Evolutionary conservation across 495 filamentous ascomycete genomes (phyloP), one percentile per base, ranked within the genome.

Genomic region (Penicillium maclennaniae): DNA sequence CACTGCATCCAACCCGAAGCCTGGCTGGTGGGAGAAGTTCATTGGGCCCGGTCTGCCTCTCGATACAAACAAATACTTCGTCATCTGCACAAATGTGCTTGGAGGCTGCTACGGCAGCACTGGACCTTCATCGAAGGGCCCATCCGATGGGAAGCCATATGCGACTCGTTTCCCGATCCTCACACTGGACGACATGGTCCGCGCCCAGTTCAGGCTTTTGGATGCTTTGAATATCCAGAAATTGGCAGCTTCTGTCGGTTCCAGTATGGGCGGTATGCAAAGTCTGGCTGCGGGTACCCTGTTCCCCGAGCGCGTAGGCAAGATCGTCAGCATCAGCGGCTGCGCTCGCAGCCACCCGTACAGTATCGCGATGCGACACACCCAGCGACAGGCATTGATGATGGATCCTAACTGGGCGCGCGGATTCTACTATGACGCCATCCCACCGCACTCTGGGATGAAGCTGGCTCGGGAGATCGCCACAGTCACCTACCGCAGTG

Each of bases 21-120:
- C 88, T 0, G 93, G 93, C 0, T 99, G 93, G 93, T 99, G 93
- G 93, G 95, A 99, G 74, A 95, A 88, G 68, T 99, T 99, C 69
- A 97, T 99, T 58, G 93, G 93, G 0, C 88, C 95, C 0, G 91
- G 89, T 0, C 78, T 79, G 27, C 85, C 91, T 19, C 69, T 99
- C 7, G 89, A 99, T 68, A 99, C 95, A 2, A 69, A 92, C 61
- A 92, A 89, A 63, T 96, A 95, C 72, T 87, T 87, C 65, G 71
- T 99, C 44, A 90, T 99, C 55, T 99, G 93, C 70, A 97, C 95
- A 8, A 99, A 99, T 67, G 90, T 97, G 15, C 79, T 99, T 31
- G 93, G 95, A 20, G 89, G 95, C 19, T 99, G 93, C 73, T 99
- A 92, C 69, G 95, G 95, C 36, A 95, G 88, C 19, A 99, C 93